phyloP scores from a whole-genome alignment of 2,329 filamentous ascomycete species.

The Pseudogymnoascus sp. region DNA sequence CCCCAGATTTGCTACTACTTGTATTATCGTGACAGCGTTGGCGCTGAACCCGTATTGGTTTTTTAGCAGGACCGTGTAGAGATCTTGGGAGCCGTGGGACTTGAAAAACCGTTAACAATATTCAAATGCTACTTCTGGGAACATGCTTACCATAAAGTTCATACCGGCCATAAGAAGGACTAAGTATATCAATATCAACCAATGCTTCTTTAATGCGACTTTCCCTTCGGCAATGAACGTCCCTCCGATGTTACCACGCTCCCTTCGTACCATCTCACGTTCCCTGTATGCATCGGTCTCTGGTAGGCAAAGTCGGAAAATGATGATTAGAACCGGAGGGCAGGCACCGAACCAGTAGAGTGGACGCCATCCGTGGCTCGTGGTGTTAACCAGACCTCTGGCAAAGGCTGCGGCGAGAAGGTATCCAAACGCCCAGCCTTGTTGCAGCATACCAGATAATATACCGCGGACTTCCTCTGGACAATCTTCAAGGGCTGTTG shows the following conservation, averaged over 20 bases:
- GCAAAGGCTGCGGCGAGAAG: constrained; percentile 21
- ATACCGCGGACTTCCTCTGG: constrained; percentile 3
- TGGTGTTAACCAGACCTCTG: constrained; percentile 63
- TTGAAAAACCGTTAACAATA: constrained; percentile 8
- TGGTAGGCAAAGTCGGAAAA: constrained; percentile 67
- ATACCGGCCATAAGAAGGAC: constrained; percentile 80
- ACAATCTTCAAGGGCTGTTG: constrained; percentile 60
- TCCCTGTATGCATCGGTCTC: constrained; percentile 68
- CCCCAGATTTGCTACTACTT: constrained; percentile 65
- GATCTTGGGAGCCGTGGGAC: constrained; percentile 37
- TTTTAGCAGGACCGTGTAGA: constrained; percentile 54
- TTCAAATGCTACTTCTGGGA: not conserved
- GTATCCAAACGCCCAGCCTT: constrained; percentile 5
- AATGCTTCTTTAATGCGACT: constrained; percentile 67
- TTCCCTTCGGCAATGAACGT: constrained; percentile 69
- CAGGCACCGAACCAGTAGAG: constrained; percentile 81
- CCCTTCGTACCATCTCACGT: constrained; percentile 54
- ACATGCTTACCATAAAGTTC: constrained; percentile 49
- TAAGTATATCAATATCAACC: constrained; percentile 69
- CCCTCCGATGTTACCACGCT: constrained; percentile 49
- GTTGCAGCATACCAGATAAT: constrained; percentile 6
- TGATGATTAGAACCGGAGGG: constrained; percentile 69
- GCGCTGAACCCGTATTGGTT: constrained; percentile 40
- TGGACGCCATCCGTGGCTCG: constrained; percentile 69
- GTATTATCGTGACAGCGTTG: constrained; percentile 55